Evolutionary conservation across 75 land plant species (phyloP).

Genomic region (Cupressus sempervirens): DNA sequence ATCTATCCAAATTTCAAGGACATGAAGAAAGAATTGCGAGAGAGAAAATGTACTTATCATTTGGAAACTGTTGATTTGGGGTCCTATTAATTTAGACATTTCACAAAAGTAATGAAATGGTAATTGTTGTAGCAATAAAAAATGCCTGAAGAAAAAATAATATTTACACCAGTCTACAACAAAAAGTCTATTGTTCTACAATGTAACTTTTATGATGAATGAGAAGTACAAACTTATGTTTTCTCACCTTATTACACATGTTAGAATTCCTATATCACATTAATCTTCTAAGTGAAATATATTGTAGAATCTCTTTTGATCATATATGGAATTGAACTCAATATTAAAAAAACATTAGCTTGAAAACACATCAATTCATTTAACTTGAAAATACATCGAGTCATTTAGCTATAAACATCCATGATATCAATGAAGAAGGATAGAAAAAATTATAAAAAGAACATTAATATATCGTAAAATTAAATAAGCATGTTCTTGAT

Average conservation of each 20-base stretch:
- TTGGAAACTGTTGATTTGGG: neutral
- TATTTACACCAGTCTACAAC: neutral
- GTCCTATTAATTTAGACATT: neutral
- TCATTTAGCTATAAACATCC: neutral
- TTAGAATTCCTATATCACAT: slow-evolving; percentile 90
- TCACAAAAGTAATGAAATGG: neutral
- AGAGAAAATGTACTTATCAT: neutral
- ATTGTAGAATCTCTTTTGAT: slow-evolving; percentile 69
- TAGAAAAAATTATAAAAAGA: neutral
- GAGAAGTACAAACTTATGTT: neutral
- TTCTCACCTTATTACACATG: slow-evolving; percentile 72
- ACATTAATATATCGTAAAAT: neutral
- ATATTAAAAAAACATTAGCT: slow-evolving; percentile 2
- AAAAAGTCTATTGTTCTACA: neutral
- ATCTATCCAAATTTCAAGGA: neutral
- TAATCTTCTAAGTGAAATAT: slow-evolving; percentile 61
- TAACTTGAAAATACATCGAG: neutral
- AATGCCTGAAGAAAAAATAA: neutral
- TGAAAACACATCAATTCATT: too few relatives aligned
- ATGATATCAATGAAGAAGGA: neutral
- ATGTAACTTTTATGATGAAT: neutral
- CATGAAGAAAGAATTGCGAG: neutral
- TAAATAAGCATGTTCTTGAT: neutral
- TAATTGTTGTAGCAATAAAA: neutral
- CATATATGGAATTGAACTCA: slow-evolving; percentile 46